phyloP scores from a whole-genome alignment of 306 rosid genomes.

The Cucurbita maxima region DNA sequence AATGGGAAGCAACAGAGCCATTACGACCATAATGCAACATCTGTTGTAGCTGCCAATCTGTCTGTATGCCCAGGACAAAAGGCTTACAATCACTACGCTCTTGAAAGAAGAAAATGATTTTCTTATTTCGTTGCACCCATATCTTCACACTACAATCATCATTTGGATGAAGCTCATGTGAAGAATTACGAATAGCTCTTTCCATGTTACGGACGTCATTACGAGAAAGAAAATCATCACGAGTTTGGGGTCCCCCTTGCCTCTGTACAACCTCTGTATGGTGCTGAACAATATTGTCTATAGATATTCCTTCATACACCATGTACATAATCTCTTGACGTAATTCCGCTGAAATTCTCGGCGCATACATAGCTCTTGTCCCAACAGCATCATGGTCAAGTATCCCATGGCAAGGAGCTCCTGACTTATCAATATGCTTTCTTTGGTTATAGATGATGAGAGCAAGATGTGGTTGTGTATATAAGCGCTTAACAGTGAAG shows the following conservation, averaged over 20 bases:
- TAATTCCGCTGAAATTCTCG: conserved; percentile 63
- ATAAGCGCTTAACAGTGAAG: conserved; percentile 62
- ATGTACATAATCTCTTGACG: conserved; percentile 67
- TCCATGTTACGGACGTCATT: conserved; percentile 79
- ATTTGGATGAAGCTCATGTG: conserved; percentile 33
- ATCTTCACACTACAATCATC: conserved; percentile 46
- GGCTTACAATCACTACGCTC: conserved; percentile 27
- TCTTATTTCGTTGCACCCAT: conserved; percentile 63
- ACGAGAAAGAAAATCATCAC: conserved; percentile 64
- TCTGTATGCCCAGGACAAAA: conserved; percentile 59
- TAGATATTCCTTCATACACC: conserved; percentile 54
- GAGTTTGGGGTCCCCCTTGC: conserved; percentile 59
- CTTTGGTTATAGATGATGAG: conserved; percentile 61
- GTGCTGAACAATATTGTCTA: conserved; percentile 54
- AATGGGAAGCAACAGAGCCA: conserved; percentile 43
- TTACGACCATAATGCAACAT: conserved; percentile 53
- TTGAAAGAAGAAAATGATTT: conserved; percentile 50
- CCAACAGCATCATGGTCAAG: conserved; percentile 63
- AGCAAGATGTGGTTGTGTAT: conserved; percentile 46
- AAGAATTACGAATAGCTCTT: conserved; percentile 44
- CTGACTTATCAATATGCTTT: conserved; percentile 56
- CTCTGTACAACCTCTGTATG: conserved; percentile 49
- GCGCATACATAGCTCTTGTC: conserved; percentile 85
- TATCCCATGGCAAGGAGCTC: conserved; percentile 68
- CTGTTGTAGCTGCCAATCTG: conserved; percentile 83